Conservation (phyloP, 1,139 yeast genomes). For the Kodamaea ohmeri region DNA sequence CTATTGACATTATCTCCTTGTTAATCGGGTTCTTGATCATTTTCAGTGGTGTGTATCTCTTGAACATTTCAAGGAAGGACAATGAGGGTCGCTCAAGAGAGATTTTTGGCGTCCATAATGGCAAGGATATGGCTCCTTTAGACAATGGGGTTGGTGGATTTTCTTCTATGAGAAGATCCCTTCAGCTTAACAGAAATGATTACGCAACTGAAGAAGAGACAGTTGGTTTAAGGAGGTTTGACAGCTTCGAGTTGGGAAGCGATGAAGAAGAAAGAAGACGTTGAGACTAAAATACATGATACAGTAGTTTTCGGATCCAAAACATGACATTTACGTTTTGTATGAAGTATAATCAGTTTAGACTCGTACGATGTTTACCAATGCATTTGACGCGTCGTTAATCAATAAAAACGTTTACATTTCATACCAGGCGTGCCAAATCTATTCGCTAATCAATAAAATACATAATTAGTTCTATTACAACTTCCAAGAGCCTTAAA, state of each 20-base stretch:
- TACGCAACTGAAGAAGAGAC: slow-evolving; percentile 50
- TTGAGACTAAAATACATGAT: not conserved
- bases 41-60: slow-evolving; percentile 80
- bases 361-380: too few relatives aligned
- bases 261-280: slow-evolving; percentile 32
- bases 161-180: slow-evolving; percentile 55
- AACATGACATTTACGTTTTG: not conserved
- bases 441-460: slow-evolving; percentile 7
- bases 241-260: slow-evolving; percentile 55
- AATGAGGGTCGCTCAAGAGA: slow-evolving; percentile 54
- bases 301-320: too few relatives aligned
- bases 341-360: too few relatives aligned
- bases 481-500: slow-evolving; percentile 33
- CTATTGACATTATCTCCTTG: slow-evolving; percentile 80
- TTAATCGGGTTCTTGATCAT: slow-evolving; percentile 84
- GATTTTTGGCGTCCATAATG: slow-evolving; percentile 60
- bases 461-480: slow-evolving; percentile 11
- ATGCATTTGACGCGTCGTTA: too few relatives aligned
- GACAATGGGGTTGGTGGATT: slow-evolving; percentile 83
- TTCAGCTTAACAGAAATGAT: slow-evolving; percentile 60
- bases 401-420: too few relatives aligned
- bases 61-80: slow-evolving; percentile 74
- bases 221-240: slow-evolving; percentile 60
- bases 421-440: not conserved
- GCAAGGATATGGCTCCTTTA: slow-evolving; percentile 62